Percentiles rank a stretch among this genome's conserved stretches.
Evolutionary conservation across 495 filamentous ascomycete genomes (phyloP).

Genomic region (Neurospora africana): DNA sequence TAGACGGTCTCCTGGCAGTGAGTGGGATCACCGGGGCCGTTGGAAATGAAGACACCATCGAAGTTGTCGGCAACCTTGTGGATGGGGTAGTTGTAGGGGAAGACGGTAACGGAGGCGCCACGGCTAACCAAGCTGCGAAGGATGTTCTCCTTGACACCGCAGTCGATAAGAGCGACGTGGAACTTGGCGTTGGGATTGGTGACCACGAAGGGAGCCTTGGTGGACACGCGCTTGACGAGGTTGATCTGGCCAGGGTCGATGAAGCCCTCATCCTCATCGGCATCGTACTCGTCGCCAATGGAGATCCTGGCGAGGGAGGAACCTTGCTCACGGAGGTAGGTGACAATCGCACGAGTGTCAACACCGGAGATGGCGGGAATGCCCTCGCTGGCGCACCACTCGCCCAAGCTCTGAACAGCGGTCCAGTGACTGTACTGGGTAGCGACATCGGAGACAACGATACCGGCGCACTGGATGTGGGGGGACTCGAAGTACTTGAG

Average conservation of each 20-base stretch:
- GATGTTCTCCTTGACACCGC: conserved; percentile 99
- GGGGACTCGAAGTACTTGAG: conserved; percentile 93
- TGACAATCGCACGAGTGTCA: conserved; percentile 93
- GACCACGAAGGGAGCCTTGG: conserved; percentile 95
- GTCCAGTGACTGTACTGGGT: conserved; percentile 97
- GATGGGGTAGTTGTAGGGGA: conserved; percentile 93
- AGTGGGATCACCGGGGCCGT: conserved; percentile 94
- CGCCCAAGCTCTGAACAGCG: conserved; percentile 80
- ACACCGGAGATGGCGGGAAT: conserved; percentile 95
- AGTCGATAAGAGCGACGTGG: conserved; percentile 93
- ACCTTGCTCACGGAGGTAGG: conserved; percentile 87
- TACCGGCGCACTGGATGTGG: conserved; percentile 88
- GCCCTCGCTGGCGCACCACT: conserved; percentile 94
- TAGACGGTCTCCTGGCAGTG: conserved; percentile 90
- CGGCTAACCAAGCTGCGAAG: conserved; percentile 83
- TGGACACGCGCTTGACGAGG: conserved; percentile 87
- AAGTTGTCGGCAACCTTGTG: conserved; percentile 97
- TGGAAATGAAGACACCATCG: conserved; percentile 96
- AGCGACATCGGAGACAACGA: conserved; percentile 92
- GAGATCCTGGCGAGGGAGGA: conserved; percentile 92
- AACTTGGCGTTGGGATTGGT: conserved; percentile 64
- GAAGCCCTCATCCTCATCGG: conserved; percentile 94
- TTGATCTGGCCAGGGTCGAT: conserved; percentile 94
- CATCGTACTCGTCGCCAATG: conserved; percentile 95
- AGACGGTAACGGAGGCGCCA: conserved; percentile 78